phyloP scores from a whole-genome alignment of 129 eudicot species.

The Oenanthe sinensis region DNA sequence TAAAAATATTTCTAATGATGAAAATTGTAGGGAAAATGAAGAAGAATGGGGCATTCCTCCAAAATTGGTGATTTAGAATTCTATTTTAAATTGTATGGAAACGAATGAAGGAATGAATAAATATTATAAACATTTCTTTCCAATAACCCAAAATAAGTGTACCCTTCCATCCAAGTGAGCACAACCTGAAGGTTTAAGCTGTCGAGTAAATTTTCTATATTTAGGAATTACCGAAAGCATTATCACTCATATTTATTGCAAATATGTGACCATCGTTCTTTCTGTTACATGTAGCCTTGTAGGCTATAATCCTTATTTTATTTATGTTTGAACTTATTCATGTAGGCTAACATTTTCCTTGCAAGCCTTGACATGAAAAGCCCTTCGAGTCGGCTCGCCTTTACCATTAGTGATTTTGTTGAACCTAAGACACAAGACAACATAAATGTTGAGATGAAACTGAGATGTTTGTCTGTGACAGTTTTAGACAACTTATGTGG shows the following conservation, averaged over 20 bases:
- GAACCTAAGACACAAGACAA: slow-evolving; percentile 84
- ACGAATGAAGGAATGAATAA: too few species aligned
- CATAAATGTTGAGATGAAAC: slow-evolving; percentile 82
- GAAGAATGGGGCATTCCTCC: too few species aligned
- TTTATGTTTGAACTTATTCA: too few species aligned
- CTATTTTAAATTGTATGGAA: too few species aligned
- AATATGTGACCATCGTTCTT: neutral
- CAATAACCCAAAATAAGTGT: too few species aligned
- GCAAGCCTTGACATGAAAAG: slow-evolving; percentile 89
- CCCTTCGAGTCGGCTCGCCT: slow-evolving; percentile 74
- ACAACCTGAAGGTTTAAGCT: neutral
- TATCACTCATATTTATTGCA: neutral
- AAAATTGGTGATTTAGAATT: too few species aligned
- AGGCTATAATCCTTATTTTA: too few species aligned
- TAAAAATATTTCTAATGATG: too few species aligned
- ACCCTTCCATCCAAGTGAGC: too few species aligned
- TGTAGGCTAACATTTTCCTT: slow-evolving; percentile 94
- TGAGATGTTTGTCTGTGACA: slow-evolving; percentile 79
- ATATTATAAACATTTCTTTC: too few species aligned
- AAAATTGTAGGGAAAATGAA: too few species aligned
- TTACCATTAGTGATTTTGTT: slow-evolving; percentile 67
- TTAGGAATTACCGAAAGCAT: neutral
- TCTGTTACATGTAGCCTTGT: too few species aligned
- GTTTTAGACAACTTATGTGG: slow-evolving; percentile 84
- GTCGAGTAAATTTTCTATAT: neutral